Evolutionary conservation across 352 stramenopile species (phyloP).

Genomic region (Pythium coloratum): DNA sequence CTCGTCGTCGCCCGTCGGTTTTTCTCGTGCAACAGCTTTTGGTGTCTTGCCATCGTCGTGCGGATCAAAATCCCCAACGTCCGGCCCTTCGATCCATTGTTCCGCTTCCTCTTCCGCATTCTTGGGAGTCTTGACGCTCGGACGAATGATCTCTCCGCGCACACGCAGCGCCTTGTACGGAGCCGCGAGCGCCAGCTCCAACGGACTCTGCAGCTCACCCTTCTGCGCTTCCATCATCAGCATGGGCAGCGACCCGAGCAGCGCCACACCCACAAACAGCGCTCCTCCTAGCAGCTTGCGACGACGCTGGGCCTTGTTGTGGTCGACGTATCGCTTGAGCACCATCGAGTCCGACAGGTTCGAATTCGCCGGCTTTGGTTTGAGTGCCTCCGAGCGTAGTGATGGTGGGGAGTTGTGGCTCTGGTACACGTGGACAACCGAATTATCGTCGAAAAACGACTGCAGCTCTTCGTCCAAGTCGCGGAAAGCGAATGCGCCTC

Average conservation of each 20-base stretch:
- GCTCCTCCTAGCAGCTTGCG: constrained; percentile 23
- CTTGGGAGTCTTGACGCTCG: not conserved
- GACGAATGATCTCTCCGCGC: not conserved
- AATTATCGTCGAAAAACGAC: constrained; percentile 13
- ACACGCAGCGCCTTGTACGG: constrained; percentile 22
- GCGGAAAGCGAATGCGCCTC: constrained; percentile 26
- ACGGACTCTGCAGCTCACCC: not conserved
- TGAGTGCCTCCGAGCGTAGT: not conserved
- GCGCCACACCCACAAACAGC: constrained; percentile 18
- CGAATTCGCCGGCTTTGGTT: not conserved
- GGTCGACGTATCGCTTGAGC: constrained; percentile 27
- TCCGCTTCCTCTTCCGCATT: constrained; percentile 2
- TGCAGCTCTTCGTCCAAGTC: constrained; percentile 31
- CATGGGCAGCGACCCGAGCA: constrained; percentile 23
- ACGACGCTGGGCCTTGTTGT: constrained; percentile 22
- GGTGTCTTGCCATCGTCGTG: not conserved
- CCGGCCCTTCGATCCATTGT: not conserved
- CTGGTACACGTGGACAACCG: constrained; percentile 16
- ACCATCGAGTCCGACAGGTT: constrained; percentile 24
- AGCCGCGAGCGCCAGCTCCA: constrained; percentile 22
- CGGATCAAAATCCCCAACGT: constrained; percentile 21
- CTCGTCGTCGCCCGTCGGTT: not conserved
- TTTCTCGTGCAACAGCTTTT: not conserved
- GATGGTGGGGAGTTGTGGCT: constrained; percentile 25
- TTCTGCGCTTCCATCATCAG: constrained; percentile 12